Percentiles rank a stretch among this genome's conserved stretches.
Conservation (phyloP, 495 filamentous ascomycete species). For the Neurospora africana region DNA sequence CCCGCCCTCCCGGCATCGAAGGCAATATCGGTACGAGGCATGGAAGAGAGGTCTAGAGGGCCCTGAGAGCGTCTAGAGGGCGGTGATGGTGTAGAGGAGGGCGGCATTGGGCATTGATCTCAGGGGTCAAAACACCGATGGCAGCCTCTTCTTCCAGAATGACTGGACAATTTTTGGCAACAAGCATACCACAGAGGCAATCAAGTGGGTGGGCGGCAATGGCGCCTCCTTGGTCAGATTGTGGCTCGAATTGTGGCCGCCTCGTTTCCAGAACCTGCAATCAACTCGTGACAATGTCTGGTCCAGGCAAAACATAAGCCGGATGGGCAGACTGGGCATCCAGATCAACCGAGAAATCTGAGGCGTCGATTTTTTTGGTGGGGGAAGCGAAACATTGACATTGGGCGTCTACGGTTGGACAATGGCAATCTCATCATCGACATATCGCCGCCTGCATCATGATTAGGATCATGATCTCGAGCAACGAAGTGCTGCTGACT, state of each 20-base stretch:
- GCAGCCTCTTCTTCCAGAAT: background rate
- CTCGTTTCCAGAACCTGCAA: background rate
- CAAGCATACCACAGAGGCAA: background rate
- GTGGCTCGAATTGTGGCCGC: background rate
- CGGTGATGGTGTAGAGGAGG: background rate
- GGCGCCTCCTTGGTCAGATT: background rate
- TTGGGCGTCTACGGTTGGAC: background rate
- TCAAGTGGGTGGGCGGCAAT: background rate
- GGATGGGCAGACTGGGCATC: background rate
- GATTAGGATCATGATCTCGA: background rate
- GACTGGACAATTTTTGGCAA: background rate
- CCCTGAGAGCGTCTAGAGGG: background rate
- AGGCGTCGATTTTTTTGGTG: background rate
- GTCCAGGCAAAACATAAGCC: background rate
- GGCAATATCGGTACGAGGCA: background rate
- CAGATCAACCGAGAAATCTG: background rate
- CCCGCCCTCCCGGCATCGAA: background rate
- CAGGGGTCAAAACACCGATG: background rate
- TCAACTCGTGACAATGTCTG: background rate
- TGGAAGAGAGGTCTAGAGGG: background rate
- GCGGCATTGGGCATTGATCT: background rate
- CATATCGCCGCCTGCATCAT: background rate
- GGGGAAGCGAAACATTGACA: background rate
- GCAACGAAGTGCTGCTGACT: background rate
- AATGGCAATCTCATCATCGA: background rate